Evolutionary conservation across 2,329 filamentous ascomycete genomes (phyloP).

Genomic region (Penicillium sp.): DNA sequence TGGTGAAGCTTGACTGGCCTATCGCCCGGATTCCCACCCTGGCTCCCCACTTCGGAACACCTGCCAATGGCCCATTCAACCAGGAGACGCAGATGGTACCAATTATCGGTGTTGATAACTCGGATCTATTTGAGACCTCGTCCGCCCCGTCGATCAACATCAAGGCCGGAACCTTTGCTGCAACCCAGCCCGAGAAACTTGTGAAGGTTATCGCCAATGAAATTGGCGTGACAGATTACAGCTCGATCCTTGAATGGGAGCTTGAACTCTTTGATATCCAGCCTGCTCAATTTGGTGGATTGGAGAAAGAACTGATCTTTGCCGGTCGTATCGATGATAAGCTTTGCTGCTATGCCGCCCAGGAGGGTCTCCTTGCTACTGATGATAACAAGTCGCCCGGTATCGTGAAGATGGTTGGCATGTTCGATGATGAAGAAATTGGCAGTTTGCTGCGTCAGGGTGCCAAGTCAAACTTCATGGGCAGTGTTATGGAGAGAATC

Average conservation of each 20-base stretch:
- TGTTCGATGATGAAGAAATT: slow-evolving; percentile 97
- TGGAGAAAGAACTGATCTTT: slow-evolving; percentile 93
- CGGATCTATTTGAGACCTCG: slow-evolving; percentile 49
- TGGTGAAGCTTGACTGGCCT: slow-evolving; percentile 92
- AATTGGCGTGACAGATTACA: slow-evolving; percentile 71
- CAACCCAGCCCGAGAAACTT: slow-evolving; percentile 80
- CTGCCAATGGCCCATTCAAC: slow-evolving; percentile 67
- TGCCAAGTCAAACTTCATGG: slow-evolving; percentile 84
- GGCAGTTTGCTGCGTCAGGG: slow-evolving; percentile 88
- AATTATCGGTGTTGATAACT: slow-evolving; percentile 84
- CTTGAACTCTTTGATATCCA: slow-evolving; percentile 92
- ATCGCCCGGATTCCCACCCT: slow-evolving; percentile 90
- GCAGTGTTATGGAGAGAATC: slow-evolving; percentile 75
- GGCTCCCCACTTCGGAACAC: slow-evolving; percentile 88
- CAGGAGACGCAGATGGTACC: slow-evolving; percentile 91
- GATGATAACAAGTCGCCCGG: slow-evolving; percentile 52
- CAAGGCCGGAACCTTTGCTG: slow-evolving; percentile 67
- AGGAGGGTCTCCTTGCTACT: slow-evolving; percentile 76
- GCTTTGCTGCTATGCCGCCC: slow-evolving; percentile 89
- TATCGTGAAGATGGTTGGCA: slow-evolving; percentile 85
- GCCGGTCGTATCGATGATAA: slow-evolving; percentile 96
- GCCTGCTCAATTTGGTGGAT: slow-evolving; percentile 76
- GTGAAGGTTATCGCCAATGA: slow-evolving; percentile 79
- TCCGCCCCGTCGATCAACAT: slow-evolving; percentile 36
- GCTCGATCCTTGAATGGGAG: slow-evolving; percentile 89